These are phyloP conservation scores for Tulasnella sp. DNA, from an alignment of 768 basidiomycete species.

Conservation along the genomic window DNA sequence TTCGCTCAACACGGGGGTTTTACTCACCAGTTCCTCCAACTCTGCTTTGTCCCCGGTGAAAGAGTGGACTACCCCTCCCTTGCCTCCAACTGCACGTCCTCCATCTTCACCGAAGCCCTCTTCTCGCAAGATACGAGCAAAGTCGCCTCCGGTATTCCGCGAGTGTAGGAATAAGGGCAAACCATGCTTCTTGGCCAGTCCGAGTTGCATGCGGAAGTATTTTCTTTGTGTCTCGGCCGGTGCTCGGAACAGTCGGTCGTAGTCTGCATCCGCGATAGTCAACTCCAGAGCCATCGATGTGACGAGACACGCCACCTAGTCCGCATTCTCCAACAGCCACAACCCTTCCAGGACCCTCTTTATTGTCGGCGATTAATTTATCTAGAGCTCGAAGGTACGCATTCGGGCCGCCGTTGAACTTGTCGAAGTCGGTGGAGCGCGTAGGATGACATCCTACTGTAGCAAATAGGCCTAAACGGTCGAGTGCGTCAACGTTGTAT, in stretches of 20 bases:
- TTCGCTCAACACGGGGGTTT: slow-evolving; percentile 22
- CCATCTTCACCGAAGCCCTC: slow-evolving; percentile 51
- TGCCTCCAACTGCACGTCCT: slow-evolving; percentile 42
- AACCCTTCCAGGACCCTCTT: slow-evolving; percentile 43
- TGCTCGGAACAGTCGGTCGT: slow-evolving; percentile 61
- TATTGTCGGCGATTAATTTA: slow-evolving; percentile 37
- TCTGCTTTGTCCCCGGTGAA: slow-evolving; percentile 61
- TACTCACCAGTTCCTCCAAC: slow-evolving; percentile 48
- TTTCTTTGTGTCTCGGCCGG: slow-evolving; percentile 44
- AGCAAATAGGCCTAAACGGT: slow-evolving; percentile 43
- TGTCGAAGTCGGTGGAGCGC: slow-evolving; percentile 54
- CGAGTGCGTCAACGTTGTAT: slow-evolving; percentile 1
- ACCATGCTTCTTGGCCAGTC: slow-evolving; percentile 53
- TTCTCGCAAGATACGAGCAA: slow-evolving; percentile 50
- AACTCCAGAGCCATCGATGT: background rate
- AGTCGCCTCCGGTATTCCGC: slow-evolving; percentile 58
- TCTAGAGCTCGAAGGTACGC: slow-evolving; percentile 52
- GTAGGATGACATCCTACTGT: slow-evolving; percentile 77
- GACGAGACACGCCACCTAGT: slow-evolving; percentile 35
- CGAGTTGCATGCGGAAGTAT: slow-evolving; percentile 55
- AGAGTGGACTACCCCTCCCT: slow-evolving; percentile 69
- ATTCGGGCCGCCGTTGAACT: slow-evolving; percentile 40
- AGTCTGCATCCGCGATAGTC: slow-evolving; percentile 36
- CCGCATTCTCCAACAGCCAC: slow-evolving; percentile 75
- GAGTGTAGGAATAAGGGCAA: slow-evolving; percentile 75